phyloP scores from a whole-genome alignment of 1,284 basidiomycete species.

The Ceratobasidium sp. region DNA sequence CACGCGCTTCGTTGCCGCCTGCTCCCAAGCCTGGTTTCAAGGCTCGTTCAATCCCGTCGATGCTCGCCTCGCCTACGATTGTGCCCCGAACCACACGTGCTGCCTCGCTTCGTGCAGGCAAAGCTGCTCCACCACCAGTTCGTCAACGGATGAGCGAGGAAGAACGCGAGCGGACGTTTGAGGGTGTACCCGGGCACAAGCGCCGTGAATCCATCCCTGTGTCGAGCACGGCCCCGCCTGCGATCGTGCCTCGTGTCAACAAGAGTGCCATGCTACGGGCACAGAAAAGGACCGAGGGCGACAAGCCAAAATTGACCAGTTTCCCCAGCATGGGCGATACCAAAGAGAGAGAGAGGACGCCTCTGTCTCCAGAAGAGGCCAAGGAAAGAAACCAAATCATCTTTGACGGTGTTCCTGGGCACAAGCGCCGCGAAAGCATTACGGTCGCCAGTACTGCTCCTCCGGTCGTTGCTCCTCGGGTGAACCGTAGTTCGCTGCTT shows the following conservation, averaged over 20 bases:
- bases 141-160: slow-evolving; percentile 34
- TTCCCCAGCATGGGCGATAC: slow-evolving; percentile 16
- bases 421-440: slow-evolving; percentile 76
- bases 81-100: slow-evolving; percentile 80
- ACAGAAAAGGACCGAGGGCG: slow-evolving; percentile 30
- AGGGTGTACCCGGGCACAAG: slow-evolving; percentile 43
- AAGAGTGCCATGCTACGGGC: slow-evolving; percentile 38
- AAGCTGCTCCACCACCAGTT: slow-evolving; percentile 37
- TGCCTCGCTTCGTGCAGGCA: slow-evolving; percentile 61
- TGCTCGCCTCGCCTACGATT: slow-evolving; percentile 67
- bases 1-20: slow-evolving; percentile 53
- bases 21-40: slow-evolving; percentile 64
- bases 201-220: slow-evolving; percentile 60
- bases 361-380: slow-evolving; percentile 26
- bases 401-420: slow-evolving; percentile 81
- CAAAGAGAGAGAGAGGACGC: slow-evolving; percentile 5
- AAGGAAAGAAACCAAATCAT: slow-evolving; percentile 50
- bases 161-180: slow-evolving; percentile 40
- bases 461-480: slow-evolving; percentile 67
- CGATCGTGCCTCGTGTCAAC: slow-evolving; percentile 71
- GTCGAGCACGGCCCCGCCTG: slow-evolving; percentile 74
- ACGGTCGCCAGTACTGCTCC: slow-evolving; percentile 67
- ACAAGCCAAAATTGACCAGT: slow-evolving; percentile 6
- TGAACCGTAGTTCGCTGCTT: slow-evolving; percentile 72
- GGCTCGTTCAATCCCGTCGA: slow-evolving; percentile 72